Evolutionary conservation across 768 basidiomycete genomes (phyloP).

Genomic region (Leccinum variicolor): DNA sequence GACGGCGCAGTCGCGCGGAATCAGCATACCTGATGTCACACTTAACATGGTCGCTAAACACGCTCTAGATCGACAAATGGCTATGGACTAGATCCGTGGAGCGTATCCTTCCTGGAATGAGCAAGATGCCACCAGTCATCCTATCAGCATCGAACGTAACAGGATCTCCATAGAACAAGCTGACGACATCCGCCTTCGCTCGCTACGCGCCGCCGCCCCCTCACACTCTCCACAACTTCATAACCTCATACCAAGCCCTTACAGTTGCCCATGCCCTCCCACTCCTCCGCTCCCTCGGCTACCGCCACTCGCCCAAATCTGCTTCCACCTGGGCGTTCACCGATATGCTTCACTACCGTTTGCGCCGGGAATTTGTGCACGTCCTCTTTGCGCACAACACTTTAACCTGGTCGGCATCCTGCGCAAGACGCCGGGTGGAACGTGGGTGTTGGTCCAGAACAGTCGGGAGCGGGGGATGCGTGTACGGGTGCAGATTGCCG

Average conservation of each 20-base stretch:
- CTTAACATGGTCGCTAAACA: conserved; percentile 33
- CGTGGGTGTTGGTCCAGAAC: neutral
- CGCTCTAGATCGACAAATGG: neutral
- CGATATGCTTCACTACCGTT: too few species aligned
- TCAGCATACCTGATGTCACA: conserved; percentile 35
- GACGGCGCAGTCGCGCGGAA: neutral
- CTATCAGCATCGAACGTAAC: too few species aligned
- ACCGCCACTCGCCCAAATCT: conserved; percentile 21
- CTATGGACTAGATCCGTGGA: neutral
- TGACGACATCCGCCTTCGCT: conserved; percentile 21
- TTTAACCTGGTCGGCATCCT: conserved; percentile 34
- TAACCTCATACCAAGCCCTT: too few species aligned
- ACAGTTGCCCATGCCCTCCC: too few species aligned
- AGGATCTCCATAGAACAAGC: too few species aligned
- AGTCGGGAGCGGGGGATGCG: neutral
- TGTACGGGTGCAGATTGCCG: conserved; percentile 19
- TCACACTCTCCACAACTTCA: conserved; percentile 13
- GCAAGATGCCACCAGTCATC: too few species aligned
- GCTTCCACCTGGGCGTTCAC: neutral
- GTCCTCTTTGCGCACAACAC: too few species aligned
- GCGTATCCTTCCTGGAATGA: neutral
- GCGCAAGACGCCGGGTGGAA: too few species aligned
- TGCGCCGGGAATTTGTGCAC: too few species aligned
- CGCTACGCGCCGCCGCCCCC: conserved; percentile 24
- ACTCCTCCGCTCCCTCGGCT: too few species aligned